Conservation (phyloP, 2,329 filamentous ascomycete species). For the Aspergillus thermomutatus region DNA sequence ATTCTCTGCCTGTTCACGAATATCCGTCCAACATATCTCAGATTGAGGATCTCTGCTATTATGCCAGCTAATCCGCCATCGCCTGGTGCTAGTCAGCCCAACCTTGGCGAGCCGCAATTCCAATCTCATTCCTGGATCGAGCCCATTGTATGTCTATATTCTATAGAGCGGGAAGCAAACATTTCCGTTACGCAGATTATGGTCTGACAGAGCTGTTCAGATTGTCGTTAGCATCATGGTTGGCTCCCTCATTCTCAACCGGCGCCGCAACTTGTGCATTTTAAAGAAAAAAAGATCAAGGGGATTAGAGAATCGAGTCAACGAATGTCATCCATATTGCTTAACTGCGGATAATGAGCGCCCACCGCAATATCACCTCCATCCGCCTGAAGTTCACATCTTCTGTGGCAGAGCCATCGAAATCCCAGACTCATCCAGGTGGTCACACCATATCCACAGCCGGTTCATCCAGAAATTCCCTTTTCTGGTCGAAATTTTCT, state of each 20-base stretch:
- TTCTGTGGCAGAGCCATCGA: constrained; percentile 48
- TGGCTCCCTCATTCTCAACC: constrained; percentile 47
- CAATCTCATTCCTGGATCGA: constrained; percentile 35
- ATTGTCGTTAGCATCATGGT: constrained; percentile 51
- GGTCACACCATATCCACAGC: constrained; percentile 58
- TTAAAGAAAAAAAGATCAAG: constrained; percentile 22
- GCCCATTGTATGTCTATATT: constrained; percentile 27
- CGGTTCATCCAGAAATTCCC: constrained; percentile 65
- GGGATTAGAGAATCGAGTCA: neutral
- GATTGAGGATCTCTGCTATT: too few species aligned
- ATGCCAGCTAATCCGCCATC: too few species aligned
- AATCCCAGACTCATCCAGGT: constrained; percentile 61
- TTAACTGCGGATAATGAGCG: too few species aligned
- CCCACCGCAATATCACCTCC: too few species aligned
- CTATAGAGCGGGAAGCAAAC: neutral
- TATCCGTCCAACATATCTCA: too few species aligned
- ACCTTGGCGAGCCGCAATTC: constrained; percentile 34
- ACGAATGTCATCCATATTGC: too few species aligned
- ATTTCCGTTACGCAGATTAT: too few species aligned
- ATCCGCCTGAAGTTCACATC: constrained; percentile 1
- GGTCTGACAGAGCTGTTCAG: constrained; percentile 24
- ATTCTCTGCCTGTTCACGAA: too few species aligned
- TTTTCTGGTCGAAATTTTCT: constrained; percentile 71
- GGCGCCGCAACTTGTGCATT: constrained; percentile 44
- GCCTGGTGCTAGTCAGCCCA: too few species aligned